A percentile compares a stretch with the other conserved stretches of the same genome.
Conservation (phyloP, 164 flowering plant species). For the Cinnamomum micranthum region DNA sequence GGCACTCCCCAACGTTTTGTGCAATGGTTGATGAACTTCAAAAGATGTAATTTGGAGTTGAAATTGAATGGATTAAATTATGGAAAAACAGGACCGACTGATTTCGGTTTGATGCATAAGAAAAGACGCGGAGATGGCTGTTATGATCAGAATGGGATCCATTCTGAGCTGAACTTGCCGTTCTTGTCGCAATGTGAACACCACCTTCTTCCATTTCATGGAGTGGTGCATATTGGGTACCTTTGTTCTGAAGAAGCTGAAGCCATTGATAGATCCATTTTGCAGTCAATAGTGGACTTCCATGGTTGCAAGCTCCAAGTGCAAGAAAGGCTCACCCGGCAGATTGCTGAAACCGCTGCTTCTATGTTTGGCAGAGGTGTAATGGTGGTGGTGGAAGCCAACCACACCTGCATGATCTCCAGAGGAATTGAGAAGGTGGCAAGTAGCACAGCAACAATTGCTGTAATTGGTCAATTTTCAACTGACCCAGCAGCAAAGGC, state of each 20-base stretch:
- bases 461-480: conserved; percentile 74
- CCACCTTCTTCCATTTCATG: conserved; percentile 92
- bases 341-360: conserved; percentile 83
- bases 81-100: conserved; percentile 14
- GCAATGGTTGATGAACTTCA: conserved; percentile 81
- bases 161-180: conserved; percentile 59
- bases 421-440: conserved; percentile 93
- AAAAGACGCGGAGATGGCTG: conserved; percentile 11
- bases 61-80: conserved; percentile 42
- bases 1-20: conserved; percentile 77
- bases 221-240: conserved; percentile 84
- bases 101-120: conserved; percentile 8
- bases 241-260: conserved; percentile 28
- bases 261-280: conserved; percentile 39
- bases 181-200: conserved; percentile 97
- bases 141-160: conserved; percentile 24
- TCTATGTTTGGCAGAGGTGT: conserved; percentile 56
- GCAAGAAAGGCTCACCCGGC: conserved; percentile 88
- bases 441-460: conserved; percentile 86
- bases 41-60: conserved; percentile 49
- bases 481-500: conserved; percentile 55
- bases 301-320: conserved; percentile 93
- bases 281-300: conserved; percentile 75
- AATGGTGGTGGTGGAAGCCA: conserved; percentile 89
- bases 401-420: conserved; percentile 90